Evolutionary conservation across 495 filamentous ascomycete species (phyloP).

Genomic region (Penicillium macrosclerotiorum): DNA sequence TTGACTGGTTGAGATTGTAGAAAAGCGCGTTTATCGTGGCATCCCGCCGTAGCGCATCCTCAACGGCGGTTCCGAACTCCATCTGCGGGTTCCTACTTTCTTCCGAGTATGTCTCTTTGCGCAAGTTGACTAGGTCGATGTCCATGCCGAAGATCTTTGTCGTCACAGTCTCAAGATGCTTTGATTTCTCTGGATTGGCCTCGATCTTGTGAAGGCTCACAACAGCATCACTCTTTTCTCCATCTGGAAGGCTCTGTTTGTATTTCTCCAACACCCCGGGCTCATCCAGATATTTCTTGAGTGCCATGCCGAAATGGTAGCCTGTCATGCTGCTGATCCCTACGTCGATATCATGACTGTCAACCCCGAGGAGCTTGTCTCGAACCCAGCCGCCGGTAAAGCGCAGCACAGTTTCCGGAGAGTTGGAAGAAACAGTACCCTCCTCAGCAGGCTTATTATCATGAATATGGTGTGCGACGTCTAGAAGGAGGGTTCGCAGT

Average conservation of each 20-base stretch:
- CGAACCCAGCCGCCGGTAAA: conserved; percentile 99
- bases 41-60: conserved; percentile 88
- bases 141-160: conserved; percentile 84
- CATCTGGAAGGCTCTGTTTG: conserved; percentile 24
- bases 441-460: conserved; percentile 44
- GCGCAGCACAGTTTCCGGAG: conserved; percentile 53
- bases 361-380: conserved; percentile 83
- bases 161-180: conserved; percentile 92
- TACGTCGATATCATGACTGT: conserved; percentile 90
- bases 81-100: conserved; percentile 87
- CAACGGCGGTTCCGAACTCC: conserved; percentile 87
- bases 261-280: conserved; percentile 57
- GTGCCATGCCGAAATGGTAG: conserved; percentile 67
- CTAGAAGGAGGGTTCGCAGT: conserved; percentile 68
- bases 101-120: conserved; percentile 84
- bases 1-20: conserved; percentile 75
- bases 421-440: conserved; percentile 16
- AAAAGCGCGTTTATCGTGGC: conserved; percentile 95
- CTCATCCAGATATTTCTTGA: conserved; percentile 58
- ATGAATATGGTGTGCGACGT: conserved; percentile 69
- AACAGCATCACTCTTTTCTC: conserved; percentile 37
- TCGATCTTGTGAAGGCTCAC: conserved; percentile 70
- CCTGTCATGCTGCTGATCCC: conserved; percentile 96
- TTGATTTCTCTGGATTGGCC: conserved; percentile 94
- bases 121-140: conserved; percentile 89